Percentiles rank a stretch among this genome's conserved stretches.
Evolutionary conservation across 139 green algal species (phyloP).

Genomic region (Chlorella sp.): DNA sequence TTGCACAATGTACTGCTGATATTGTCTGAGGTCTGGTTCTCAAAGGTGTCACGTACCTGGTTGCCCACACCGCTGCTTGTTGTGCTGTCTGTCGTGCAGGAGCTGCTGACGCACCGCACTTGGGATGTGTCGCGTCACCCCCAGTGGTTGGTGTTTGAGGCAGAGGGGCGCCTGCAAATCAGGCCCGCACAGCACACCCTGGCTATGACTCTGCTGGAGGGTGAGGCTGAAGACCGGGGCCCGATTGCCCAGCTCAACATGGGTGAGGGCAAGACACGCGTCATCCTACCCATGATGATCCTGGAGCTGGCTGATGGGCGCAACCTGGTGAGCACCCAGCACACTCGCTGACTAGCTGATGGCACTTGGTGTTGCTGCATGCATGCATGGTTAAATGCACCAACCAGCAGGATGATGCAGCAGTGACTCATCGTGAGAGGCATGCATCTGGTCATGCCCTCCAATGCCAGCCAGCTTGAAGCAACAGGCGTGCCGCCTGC

Average conservation of each 20-base stretch:
- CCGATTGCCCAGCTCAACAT: constrained; percentile 53
- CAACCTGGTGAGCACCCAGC: not conserved
- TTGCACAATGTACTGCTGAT: too few species aligned
- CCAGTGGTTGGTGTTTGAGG: constrained; percentile 57
- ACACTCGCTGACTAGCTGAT: too few species aligned
- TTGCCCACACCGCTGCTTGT: too few species aligned
- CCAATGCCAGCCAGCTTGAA: too few species aligned
- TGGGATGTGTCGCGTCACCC: constrained; percentile 29
- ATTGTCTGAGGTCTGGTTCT: too few species aligned
- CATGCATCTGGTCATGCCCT: too few species aligned
- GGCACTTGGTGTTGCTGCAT: too few species aligned
- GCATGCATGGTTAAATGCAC: too few species aligned
- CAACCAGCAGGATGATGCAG: too few species aligned
- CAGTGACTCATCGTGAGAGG: not conserved
- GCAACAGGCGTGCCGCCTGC: too few species aligned
- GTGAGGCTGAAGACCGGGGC: too few species aligned
- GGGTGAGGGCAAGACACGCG: constrained; percentile 62
- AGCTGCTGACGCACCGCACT: constrained; percentile 35
- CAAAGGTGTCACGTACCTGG: too few species aligned
- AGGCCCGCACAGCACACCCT: constrained; percentile 40
- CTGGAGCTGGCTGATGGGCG: constrained; percentile 31
- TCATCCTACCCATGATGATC: constrained; percentile 60
- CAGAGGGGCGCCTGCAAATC: constrained; percentile 52
- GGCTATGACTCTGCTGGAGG: constrained; percentile 29
- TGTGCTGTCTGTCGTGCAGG: constrained; percentile 14